A percentile compares a stretch with the other conserved stretches of the same genome.
These are phyloP conservation scores for Mycena filopes DNA, from an alignment of 768 basidiomycete species.

Conservation along the genomic window DNA sequence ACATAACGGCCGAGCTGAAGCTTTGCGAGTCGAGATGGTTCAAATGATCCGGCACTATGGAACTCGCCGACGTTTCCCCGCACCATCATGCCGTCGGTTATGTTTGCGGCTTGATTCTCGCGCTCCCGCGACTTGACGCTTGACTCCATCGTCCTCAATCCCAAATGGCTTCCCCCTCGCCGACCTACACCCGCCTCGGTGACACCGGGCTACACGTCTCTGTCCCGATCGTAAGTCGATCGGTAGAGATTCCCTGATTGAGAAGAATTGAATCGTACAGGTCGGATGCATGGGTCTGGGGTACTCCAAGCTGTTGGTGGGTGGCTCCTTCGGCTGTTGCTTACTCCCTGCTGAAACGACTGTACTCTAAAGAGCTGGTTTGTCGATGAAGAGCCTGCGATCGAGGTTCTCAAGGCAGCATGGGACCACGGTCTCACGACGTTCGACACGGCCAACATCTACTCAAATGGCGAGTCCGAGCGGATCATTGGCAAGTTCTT, in stretches of 20 bases:
- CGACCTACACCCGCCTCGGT: conserved; percentile 19
- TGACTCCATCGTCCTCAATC: too few relatives aligned
- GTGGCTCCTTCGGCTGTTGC: background rate
- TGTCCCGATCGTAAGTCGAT: conserved; percentile 18
- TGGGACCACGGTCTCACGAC: conserved; percentile 51
- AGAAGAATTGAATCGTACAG: background rate
- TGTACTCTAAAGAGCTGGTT: conserved; percentile 55
- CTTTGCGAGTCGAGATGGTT: too few relatives aligned
- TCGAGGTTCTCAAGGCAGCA: conserved; percentile 59
- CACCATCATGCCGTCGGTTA: too few relatives aligned
- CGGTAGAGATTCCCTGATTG: background rate
- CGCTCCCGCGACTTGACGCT: too few relatives aligned
- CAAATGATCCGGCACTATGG: too few relatives aligned
- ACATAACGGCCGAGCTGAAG: too few relatives aligned
- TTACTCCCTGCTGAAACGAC: background rate
- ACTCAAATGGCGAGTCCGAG: conserved; percentile 53
- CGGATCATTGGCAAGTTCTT: conserved; percentile 54
- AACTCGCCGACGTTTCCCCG: too few relatives aligned
- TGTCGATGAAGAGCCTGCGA: conserved; percentile 54
- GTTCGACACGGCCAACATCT: conserved; percentile 51
- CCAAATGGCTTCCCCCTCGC: conserved; percentile 7
- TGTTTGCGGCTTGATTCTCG: too few relatives aligned
- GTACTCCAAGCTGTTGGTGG: conserved; percentile 29
- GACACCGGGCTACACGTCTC: conserved; percentile 8
- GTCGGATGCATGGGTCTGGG: conserved; percentile 41